Evolutionary conservation across 805 yeast genomes (phyloP).

Genomic region (Kodamaea kakaduensis): DNA sequence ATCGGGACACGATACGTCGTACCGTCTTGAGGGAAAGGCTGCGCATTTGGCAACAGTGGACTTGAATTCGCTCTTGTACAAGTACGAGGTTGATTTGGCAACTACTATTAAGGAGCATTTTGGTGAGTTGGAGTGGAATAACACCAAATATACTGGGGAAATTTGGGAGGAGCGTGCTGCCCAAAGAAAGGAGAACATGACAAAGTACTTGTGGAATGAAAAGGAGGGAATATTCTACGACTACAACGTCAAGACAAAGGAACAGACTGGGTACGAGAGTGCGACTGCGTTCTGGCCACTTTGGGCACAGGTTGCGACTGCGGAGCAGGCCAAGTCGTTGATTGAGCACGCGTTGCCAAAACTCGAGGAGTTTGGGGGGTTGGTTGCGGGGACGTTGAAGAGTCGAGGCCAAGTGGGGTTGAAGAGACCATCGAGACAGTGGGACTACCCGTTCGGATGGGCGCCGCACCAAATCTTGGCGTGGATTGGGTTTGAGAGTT

Average conservation of each 20-base stretch:
- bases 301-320: conserved; percentile 70
- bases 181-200: conserved; percentile 50
- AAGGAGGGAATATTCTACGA: conserved; percentile 75
- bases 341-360: conserved; percentile 55
- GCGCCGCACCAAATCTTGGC: conserved; percentile 96
- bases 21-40: conserved; percentile 84
- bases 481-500: conserved; percentile 79
- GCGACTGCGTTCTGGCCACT: conserved; percentile 92
- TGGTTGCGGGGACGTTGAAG: conserved; percentile 75
- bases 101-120: conserved; percentile 53
- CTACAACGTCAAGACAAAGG: conserved; percentile 58
- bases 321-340: conserved; percentile 63
- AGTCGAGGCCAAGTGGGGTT: conserved; percentile 70
- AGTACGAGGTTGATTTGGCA: conserved; percentile 86
- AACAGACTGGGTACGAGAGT: conserved; percentile 67
- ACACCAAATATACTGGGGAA: conserved; percentile 41
- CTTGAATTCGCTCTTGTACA: conserved; percentile 77
- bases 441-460: conserved; percentile 99
- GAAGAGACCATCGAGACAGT: conserved; percentile 82
- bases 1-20: conserved; percentile 93
- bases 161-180: conserved; percentile 64
- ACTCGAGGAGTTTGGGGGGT: conserved; percentile 85
- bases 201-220: conserved; percentile 81
- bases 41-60: conserved; percentile 90
- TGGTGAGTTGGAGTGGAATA: conserved; percentile 36